A percentile compares a stretch with the other conserved stretches of the same genome.
phyloP scores from a whole-genome alignment of 2,329 filamentous ascomycete genomes.

The Pezicula neosporulosa region DNA sequence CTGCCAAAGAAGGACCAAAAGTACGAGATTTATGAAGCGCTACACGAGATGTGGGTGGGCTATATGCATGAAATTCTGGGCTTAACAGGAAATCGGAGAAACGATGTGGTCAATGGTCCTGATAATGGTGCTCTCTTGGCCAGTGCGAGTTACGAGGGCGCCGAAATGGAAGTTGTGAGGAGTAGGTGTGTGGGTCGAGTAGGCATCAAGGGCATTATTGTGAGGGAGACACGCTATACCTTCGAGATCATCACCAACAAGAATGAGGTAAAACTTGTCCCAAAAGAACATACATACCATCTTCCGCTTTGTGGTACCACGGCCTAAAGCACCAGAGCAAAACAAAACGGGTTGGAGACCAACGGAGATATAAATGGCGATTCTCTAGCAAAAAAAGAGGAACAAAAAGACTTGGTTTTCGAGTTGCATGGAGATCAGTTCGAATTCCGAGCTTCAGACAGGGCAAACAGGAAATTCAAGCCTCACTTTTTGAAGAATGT shows the following conservation, averaged over 20 bases:
- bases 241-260: conserved; percentile 78
- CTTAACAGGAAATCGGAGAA: conserved; percentile 27
- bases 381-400: conserved; percentile 10
- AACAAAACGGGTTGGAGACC: neutral
- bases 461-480: conserved; percentile 91
- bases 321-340: conserved; percentile 7
- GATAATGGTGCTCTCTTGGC: conserved; percentile 59
- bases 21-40: conserved; percentile 72
- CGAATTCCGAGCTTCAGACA: conserved; percentile 74
- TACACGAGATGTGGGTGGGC: conserved; percentile 76
- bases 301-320: conserved; percentile 72
- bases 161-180: conserved; percentile 75
- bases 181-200: conserved; percentile 80
- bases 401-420: conserved; percentile 58
- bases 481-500: conserved; percentile 73
- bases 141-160: conserved; percentile 89
- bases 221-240: conserved; percentile 81
- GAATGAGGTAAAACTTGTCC: conserved; percentile 72
- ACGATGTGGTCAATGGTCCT: conserved; percentile 42
- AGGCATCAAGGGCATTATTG: conserved; percentile 79
- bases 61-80: conserved; percentile 84
- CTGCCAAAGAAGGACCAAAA: conserved; percentile 66
- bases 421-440: conserved; percentile 89
- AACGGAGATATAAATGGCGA: conserved; percentile 6
- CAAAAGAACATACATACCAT: conserved; percentile 85